Evolutionary conservation across 2,329 filamentous ascomycete species (phyloP).

Genomic region (Aspergillus fumigatiaffinis): DNA sequence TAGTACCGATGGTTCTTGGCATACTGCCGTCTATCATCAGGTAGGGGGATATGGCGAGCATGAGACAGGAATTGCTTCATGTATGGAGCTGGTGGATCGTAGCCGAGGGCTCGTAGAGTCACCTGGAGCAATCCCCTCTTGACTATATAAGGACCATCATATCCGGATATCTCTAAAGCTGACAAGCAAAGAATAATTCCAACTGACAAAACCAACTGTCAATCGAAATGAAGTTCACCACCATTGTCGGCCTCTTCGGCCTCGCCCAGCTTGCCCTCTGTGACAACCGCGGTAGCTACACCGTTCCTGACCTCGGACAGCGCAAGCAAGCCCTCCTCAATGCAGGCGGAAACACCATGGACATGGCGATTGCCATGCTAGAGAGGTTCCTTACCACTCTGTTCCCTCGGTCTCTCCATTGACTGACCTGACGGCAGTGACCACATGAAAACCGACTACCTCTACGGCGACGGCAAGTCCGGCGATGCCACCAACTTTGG

Average conservation of each 20-base stretch:
- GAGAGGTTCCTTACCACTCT: slow-evolving; percentile 10
- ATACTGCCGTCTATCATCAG: too few species aligned
- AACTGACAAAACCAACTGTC: neutral
- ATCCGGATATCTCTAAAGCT: neutral
- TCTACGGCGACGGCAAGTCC: slow-evolving; percentile 26
- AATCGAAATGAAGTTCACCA: slow-evolving; percentile 1
- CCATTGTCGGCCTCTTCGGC: neutral
- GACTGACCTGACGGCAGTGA: slow-evolving; percentile 4
- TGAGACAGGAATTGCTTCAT: neutral
- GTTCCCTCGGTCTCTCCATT: neutral
- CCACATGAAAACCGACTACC: slow-evolving; percentile 20
- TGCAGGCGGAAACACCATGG: slow-evolving; percentile 21
- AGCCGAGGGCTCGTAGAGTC: too few species aligned
- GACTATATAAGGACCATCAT: neutral
- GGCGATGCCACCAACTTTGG: slow-evolving; percentile 29
- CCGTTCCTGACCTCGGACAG: slow-evolving; percentile 12
- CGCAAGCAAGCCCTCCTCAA: slow-evolving; percentile 18
- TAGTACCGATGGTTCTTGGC: too few species aligned
- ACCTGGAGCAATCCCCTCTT: too few species aligned
- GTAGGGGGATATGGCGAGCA: neutral
- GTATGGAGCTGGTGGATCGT: too few species aligned
- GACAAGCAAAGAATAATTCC: neutral
- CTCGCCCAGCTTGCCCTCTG: slow-evolving; percentile 4
- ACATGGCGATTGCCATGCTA: slow-evolving; percentile 24
- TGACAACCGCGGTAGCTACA: slow-evolving; percentile 17